Conservation (phyloP, 345 rosid genomes). For the Cardamine resedifolia region DNA sequence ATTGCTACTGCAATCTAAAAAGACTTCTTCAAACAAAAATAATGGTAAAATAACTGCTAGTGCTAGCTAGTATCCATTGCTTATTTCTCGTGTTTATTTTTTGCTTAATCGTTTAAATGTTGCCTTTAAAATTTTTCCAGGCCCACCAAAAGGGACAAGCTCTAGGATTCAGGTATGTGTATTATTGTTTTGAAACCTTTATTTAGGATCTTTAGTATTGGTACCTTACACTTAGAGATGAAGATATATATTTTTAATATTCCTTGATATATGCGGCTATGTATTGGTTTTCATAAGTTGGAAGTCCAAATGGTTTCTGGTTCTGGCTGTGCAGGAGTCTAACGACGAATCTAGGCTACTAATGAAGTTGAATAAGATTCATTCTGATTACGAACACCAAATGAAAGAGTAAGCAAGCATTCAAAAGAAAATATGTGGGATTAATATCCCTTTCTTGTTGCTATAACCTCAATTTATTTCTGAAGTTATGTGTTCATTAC, state of each 20-base stretch:
- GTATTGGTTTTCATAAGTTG: background rate
- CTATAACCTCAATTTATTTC: background rate
- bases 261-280: background rate
- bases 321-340: constrained; percentile 34
- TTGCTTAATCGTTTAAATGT: constrained; percentile 23
- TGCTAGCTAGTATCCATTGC: constrained; percentile 38
- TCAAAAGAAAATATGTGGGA: background rate
- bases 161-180: constrained; percentile 48
- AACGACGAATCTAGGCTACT: constrained; percentile 15
- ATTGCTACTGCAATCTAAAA: constrained; percentile 51
- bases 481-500: background rate
- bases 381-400: constrained; percentile 71
- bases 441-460: background rate
- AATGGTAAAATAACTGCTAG: constrained; percentile 31
- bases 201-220: background rate
- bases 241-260: background rate
- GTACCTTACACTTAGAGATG: background rate
- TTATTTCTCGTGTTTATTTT: background rate
- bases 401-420: constrained; percentile 78
- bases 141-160: constrained; percentile 43
- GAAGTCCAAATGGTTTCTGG: constrained; percentile 7
- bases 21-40: constrained; percentile 38
- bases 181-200: background rate
- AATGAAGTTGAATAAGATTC: constrained; percentile 44
- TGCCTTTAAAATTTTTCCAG: constrained; percentile 35